Percentiles rank a stretch among this genome's conserved stretches.
Conservation (phyloP, 2,329 filamentous ascomycete species). For the Drechslerella coelobrocha region DNA sequence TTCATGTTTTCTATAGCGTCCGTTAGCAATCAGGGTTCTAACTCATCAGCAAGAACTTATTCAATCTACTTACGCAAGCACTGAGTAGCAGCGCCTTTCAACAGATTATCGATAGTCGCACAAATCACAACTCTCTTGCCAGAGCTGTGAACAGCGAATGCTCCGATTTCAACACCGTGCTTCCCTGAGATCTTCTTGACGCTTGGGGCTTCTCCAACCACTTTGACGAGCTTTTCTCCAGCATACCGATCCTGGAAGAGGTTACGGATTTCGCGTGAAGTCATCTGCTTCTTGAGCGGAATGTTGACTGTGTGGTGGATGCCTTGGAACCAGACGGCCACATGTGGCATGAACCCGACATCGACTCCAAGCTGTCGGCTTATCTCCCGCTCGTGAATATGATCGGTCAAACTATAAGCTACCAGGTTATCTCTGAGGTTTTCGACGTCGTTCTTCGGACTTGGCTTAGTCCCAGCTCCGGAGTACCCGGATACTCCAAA, state of each 20-base stretch:
- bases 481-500: constrained; percentile 96
- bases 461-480: constrained; percentile 91
- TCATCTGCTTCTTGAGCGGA: constrained; percentile 84
- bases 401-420: constrained; percentile 87
- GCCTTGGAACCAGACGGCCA: constrained; percentile 98
- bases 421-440: constrained; percentile 86
- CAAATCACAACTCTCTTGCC: constrained; percentile 94
- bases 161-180: constrained; percentile 92
- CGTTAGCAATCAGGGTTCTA: background rate
- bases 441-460: constrained; percentile 88
- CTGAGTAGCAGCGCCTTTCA: constrained; percentile 92
- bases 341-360: constrained; percentile 89
- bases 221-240: constrained; percentile 92
- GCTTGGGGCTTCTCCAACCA: constrained; percentile 82
- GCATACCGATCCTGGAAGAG: constrained; percentile 96
- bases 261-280: constrained; percentile 87
- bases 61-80: constrained; percentile 75
- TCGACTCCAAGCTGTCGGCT: constrained; percentile 74
- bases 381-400: constrained; percentile 94
- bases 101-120: constrained; percentile 88
- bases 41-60: background rate
- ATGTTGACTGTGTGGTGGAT: constrained; percentile 79
- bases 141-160: constrained; percentile 87
- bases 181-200: constrained; percentile 84
- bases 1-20: constrained; percentile 82